phyloP scores from a whole-genome alignment of 208 protist species.

The Crithidia brevicula region DNA sequence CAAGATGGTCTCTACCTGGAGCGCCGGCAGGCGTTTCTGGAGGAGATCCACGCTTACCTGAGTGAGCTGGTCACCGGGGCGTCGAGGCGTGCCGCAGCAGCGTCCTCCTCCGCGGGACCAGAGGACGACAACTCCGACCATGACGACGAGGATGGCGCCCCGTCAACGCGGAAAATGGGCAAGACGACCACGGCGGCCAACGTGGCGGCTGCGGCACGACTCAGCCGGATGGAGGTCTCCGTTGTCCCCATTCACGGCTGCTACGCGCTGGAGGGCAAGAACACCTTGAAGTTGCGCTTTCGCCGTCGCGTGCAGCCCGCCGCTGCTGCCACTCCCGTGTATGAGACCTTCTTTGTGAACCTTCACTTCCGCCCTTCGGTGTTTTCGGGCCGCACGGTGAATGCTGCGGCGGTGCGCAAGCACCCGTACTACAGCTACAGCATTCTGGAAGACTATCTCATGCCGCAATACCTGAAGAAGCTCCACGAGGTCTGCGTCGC shows the following conservation, averaged over 20 bases:
- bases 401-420: slow-evolving; percentile 60
- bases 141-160: slow-evolving; percentile 15
- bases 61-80: slow-evolving; percentile 23
- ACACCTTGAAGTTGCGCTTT: slow-evolving; percentile 69
- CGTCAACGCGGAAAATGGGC: background rate
- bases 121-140: slow-evolving; percentile 3
- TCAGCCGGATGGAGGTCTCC: slow-evolving; percentile 55
- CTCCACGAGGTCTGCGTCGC: slow-evolving; percentile 74
- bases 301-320: slow-evolving; percentile 27
- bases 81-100: slow-evolving; percentile 6
- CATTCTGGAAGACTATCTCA: slow-evolving; percentile 83
- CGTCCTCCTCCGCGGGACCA: background rate
- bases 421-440: slow-evolving; percentile 84
- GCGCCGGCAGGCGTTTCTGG: slow-evolving; percentile 65
- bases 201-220: slow-evolving; percentile 28
- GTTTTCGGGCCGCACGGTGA: slow-evolving; percentile 54
- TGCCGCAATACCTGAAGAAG: slow-evolving; percentile 72
- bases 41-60: slow-evolving; percentile 64
- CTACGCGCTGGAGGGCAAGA: slow-evolving; percentile 58
- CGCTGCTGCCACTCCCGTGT: slow-evolving; percentile 1
- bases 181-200: slow-evolving; percentile 8
- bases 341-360: slow-evolving; percentile 72
- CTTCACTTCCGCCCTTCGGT: slow-evolving; percentile 70
- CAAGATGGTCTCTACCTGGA: slow-evolving; percentile 75
- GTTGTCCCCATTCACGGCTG: slow-evolving; percentile 65